A percentile compares a stretch with the other conserved stretches of the same genome.
Conservation (phyloP, 2,329 filamentous ascomycete genomes). For the Purpureocillium lavendulum region DNA sequence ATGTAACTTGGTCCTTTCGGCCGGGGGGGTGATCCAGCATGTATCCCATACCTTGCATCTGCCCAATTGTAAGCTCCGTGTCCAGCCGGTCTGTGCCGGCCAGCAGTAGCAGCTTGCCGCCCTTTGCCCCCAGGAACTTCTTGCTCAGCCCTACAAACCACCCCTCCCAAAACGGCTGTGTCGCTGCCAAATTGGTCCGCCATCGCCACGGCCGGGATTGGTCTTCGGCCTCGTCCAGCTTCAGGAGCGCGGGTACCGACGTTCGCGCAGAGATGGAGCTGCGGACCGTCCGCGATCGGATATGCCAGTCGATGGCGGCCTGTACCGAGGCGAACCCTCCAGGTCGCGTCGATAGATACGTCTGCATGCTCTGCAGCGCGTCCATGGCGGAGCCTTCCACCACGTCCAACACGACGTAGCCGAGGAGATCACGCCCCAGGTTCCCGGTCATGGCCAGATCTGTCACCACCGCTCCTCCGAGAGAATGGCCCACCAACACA, state of each 20-base stretch:
- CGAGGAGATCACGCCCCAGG: slow-evolving; percentile 63
- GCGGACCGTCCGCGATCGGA: slow-evolving; percentile 77
- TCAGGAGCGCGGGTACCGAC: slow-evolving; percentile 75
- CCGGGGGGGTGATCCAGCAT: too few species aligned
- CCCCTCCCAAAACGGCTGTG: slow-evolving; percentile 85
- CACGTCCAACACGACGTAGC: slow-evolving; percentile 86
- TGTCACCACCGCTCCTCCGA: slow-evolving; percentile 86
- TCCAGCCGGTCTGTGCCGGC: slow-evolving; percentile 87
- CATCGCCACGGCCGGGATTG: slow-evolving; percentile 59
- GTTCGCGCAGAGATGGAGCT: slow-evolving; percentile 76
- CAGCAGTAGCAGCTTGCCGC: slow-evolving; percentile 76
- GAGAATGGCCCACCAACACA: slow-evolving; percentile 81
- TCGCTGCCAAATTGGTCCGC: slow-evolving; percentile 76
- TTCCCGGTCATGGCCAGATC: slow-evolving; percentile 63
- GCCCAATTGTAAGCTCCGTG: slow-evolving; percentile 87
- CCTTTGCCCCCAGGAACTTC: slow-evolving; percentile 75
- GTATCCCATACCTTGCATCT: slow-evolving; percentile 74
- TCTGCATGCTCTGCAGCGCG: slow-evolving; percentile 88
- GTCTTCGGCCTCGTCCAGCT: slow-evolving; percentile 31
- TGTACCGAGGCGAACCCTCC: slow-evolving; percentile 67
- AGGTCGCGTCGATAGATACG: slow-evolving; percentile 77
- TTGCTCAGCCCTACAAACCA: slow-evolving; percentile 86
- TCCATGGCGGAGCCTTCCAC: slow-evolving; percentile 96
- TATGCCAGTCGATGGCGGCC: slow-evolving; percentile 88
- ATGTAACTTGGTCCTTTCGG: background rate